phyloP scores from a whole-genome alignment of 2,329 filamentous ascomycete species.

The Aspergillus fumigatus region DNA sequence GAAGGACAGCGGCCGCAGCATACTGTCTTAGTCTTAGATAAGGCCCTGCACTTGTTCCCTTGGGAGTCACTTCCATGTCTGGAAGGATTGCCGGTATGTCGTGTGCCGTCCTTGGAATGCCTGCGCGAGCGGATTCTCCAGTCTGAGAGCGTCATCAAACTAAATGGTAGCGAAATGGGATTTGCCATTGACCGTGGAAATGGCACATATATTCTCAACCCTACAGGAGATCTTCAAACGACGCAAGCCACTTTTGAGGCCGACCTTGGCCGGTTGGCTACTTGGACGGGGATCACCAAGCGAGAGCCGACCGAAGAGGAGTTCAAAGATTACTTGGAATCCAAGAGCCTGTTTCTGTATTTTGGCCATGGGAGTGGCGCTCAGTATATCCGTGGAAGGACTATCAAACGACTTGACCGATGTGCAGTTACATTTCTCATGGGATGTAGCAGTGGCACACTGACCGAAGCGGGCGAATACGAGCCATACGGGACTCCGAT shows the following conservation, averaged over 20 bases:
- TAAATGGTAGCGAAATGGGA: conserved; percentile 26
- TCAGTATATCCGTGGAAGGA: conserved; percentile 85
- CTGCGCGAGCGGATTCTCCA: conserved; percentile 71
- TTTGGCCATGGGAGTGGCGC: conserved; percentile 94
- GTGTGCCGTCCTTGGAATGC: conserved; percentile 80
- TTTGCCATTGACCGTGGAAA: conserved; percentile 48
- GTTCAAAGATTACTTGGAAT: conserved; percentile 63
- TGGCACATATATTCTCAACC: conserved; percentile 77
- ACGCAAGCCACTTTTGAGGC: conserved; percentile 73
- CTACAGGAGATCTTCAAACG: conserved; percentile 72
- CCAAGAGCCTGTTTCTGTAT: conserved; percentile 75
- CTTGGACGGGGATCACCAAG: conserved; percentile 66
- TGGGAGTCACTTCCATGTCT: conserved; percentile 95
- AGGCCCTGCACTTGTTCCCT: conserved; percentile 82
- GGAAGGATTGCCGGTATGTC: conserved; percentile 70
- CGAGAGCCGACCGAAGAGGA: conserved; percentile 70
- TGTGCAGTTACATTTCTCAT: conserved; percentile 86
- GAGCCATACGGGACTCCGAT: conserved; percentile 87
- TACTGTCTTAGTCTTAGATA: conserved; percentile 86
- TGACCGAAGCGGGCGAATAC: conserved; percentile 78
- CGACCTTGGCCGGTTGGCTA: conserved; percentile 50
- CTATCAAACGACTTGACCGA: conserved; percentile 70
- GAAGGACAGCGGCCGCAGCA: conserved; percentile 46
- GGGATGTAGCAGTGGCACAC: conserved; percentile 83
- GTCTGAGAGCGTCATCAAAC: conserved; percentile 21